phyloP scores from a whole-genome alignment of 2,329 filamentous ascomycete genomes.

The Colletotrichum melonis region DNA sequence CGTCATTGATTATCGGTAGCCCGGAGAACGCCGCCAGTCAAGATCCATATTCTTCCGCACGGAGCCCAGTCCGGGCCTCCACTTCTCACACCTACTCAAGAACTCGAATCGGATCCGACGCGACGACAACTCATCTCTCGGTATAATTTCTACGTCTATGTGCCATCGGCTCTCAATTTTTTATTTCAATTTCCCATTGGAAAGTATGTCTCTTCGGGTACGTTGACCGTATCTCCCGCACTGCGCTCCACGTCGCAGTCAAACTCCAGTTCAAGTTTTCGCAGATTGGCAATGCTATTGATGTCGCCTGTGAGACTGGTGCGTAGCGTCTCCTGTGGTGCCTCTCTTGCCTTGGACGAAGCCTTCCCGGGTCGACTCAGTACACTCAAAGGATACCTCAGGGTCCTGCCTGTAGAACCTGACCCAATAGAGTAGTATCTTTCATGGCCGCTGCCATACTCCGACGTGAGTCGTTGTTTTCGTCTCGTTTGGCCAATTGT shows the following conservation, averaged over 20 bases:
- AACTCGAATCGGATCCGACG: too few species aligned
- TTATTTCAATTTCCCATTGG: not conserved
- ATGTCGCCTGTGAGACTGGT: not conserved
- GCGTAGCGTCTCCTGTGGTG: not conserved
- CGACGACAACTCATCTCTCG: too few species aligned
- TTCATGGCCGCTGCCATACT: not conserved
- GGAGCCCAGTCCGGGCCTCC: not conserved
- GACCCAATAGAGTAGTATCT: not conserved
- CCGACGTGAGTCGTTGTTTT: not conserved
- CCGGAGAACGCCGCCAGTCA: not conserved
- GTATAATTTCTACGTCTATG: too few species aligned
- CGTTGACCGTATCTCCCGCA: not conserved
- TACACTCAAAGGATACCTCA: constrained; percentile 2
- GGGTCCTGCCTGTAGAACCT: constrained; percentile 1
- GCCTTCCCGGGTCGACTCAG: not conserved
- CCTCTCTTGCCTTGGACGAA: not conserved
- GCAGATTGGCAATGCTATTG: too few species aligned
- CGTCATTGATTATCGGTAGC: not conserved
- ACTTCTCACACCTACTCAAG: not conserved
- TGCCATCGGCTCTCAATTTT: too few species aligned
- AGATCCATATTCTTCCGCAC: not conserved
- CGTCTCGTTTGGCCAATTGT: constrained; percentile 9
- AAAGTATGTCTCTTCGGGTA: not conserved
- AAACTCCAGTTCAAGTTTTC: not conserved
- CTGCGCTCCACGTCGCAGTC: not conserved